Evolutionary conservation across 2,329 filamentous ascomycete genomes (phyloP).

Genomic region (Ophiostoma montium): DNA sequence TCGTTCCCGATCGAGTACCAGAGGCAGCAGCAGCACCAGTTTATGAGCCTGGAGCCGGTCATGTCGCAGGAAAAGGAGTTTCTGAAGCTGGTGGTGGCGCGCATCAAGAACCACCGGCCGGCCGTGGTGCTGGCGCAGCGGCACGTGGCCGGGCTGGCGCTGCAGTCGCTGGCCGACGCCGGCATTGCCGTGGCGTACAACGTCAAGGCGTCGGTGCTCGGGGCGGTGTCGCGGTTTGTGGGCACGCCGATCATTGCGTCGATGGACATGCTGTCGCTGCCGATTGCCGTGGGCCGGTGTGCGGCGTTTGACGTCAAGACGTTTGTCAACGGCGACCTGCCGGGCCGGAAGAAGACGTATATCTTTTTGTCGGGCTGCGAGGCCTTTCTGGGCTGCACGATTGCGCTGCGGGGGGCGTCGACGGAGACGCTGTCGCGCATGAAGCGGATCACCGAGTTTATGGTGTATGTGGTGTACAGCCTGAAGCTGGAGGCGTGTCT

Average conservation of each 20-base stretch:
- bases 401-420: constrained; percentile 72
- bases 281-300: constrained; percentile 65
- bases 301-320: constrained; percentile 91
- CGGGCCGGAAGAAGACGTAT: constrained; percentile 78
- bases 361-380: constrained; percentile 87
- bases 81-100: constrained; percentile 75
- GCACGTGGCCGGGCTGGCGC: constrained; percentile 77
- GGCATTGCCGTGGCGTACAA: constrained; percentile 92
- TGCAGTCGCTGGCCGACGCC: constrained; percentile 76
- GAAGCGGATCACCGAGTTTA: constrained; percentile 93
- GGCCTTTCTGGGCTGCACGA: constrained; percentile 85
- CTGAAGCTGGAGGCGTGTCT: constrained; percentile 89
- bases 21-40: constrained; percentile 73
- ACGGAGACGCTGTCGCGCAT: constrained; percentile 58
- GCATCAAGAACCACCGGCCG: constrained; percentile 74
- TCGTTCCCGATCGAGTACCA: constrained; percentile 95
- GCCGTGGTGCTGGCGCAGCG: constrained; percentile 85
- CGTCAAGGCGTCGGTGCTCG: constrained; percentile 89
- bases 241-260: constrained; percentile 89
- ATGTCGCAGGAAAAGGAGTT: constrained; percentile 96
- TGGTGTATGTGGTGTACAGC: constrained; percentile 98
- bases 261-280: constrained; percentile 76
- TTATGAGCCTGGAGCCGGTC: constrained; percentile 95
- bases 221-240: constrained; percentile 84
- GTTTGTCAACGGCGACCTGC: constrained; percentile 64